Conservation (phyloP, 2,329 filamentous ascomycete species). For the Penicillium sp. region DNA sequence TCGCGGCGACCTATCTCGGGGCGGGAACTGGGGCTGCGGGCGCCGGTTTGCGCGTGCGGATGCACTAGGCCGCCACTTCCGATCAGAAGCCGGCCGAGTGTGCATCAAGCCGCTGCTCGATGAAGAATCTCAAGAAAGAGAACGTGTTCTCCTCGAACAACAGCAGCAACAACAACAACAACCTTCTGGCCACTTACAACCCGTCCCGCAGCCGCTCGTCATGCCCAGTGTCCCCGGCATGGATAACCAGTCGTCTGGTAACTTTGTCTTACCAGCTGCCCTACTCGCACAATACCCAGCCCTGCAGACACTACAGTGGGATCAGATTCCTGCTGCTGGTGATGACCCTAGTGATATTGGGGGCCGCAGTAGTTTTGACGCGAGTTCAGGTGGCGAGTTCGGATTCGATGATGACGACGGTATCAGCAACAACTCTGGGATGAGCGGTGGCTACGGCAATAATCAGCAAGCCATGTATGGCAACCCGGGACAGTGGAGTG, state of each 20-base stretch:
- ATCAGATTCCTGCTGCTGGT: slow-evolving; percentile 64
- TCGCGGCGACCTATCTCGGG: slow-evolving; percentile 80
- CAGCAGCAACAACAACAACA: slow-evolving; percentile 61
- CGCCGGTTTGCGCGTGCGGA: slow-evolving; percentile 92
- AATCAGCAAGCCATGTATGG: slow-evolving; percentile 34
- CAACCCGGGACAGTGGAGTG: slow-evolving; percentile 28
- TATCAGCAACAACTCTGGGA: slow-evolving; percentile 34
- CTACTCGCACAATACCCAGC: slow-evolving; percentile 90
- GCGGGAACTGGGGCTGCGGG: slow-evolving; percentile 87
- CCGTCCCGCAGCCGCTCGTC: slow-evolving; percentile 56
- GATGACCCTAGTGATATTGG: slow-evolving; percentile 61
- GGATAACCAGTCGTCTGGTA: slow-evolving; percentile 56
- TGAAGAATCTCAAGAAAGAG: slow-evolving; percentile 82
- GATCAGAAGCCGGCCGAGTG: slow-evolving; percentile 89
- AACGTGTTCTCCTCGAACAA: slow-evolving; percentile 72
- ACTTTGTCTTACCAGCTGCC: slow-evolving; percentile 78
- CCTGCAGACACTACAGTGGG: slow-evolving; percentile 87
- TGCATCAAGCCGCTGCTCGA: slow-evolving; percentile 97
- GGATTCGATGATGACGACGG: slow-evolving; percentile 45
- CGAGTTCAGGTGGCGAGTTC: slow-evolving; percentile 45
- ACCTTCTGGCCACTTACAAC: slow-evolving; percentile 61
- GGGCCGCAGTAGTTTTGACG: slow-evolving; percentile 55
- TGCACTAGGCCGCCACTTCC: slow-evolving; percentile 89
- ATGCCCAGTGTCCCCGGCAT: slow-evolving; percentile 64
- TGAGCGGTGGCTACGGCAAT: slow-evolving; percentile 36